Conservation (phyloP, 1,284 basidiomycete species). For the Kalmanozyma brasiliensis region DNA sequence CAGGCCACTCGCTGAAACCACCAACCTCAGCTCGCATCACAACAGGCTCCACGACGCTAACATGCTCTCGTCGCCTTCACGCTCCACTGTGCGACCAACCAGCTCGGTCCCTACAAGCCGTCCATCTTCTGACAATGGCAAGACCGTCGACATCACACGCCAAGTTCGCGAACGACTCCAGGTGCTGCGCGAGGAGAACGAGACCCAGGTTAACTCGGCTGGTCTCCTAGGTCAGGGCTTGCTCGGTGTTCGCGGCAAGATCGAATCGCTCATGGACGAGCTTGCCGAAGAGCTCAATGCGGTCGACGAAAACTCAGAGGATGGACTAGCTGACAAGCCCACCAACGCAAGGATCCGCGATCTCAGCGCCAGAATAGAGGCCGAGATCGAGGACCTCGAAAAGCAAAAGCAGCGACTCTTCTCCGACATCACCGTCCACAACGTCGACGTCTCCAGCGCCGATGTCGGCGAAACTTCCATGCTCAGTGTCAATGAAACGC, state of each 20-base stretch:
- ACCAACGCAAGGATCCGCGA: constrained; percentile 31
- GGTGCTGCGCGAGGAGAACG: constrained; percentile 46
- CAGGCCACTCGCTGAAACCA: constrained; percentile 27
- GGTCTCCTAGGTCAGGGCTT: constrained; percentile 61
- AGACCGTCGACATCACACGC: constrained; percentile 37
- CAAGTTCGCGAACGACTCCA: constrained; percentile 43
- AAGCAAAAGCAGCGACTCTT: constrained; percentile 46
- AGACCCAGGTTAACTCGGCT: constrained; percentile 58
- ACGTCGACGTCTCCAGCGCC: constrained; percentile 24
- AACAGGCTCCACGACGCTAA: constrained; percentile 16
- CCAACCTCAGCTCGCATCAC: constrained; percentile 34
- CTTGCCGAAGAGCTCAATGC: constrained; percentile 51
- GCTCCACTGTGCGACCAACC: constrained; percentile 5
- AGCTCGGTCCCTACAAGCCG: constrained; percentile 6
- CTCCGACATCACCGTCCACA: constrained; percentile 41
- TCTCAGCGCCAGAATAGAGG: constrained; percentile 49
- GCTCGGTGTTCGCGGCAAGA: constrained; percentile 53
- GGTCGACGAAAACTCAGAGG: constrained; percentile 38
- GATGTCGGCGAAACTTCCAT: constrained; percentile 21
- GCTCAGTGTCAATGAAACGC: constrained; percentile 26
- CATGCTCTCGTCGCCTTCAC: constrained; percentile 23
- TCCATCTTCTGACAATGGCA: constrained; percentile 25
- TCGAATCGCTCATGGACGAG: constrained; percentile 60
- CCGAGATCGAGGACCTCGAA: constrained; percentile 54
- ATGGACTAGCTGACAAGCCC: constrained; percentile 15